Percentiles rank a stretch among this genome's conserved stretches.
Conservation (phyloP, 176 grass and related monocot genomes). For the Oryza meridionalis region DNA sequence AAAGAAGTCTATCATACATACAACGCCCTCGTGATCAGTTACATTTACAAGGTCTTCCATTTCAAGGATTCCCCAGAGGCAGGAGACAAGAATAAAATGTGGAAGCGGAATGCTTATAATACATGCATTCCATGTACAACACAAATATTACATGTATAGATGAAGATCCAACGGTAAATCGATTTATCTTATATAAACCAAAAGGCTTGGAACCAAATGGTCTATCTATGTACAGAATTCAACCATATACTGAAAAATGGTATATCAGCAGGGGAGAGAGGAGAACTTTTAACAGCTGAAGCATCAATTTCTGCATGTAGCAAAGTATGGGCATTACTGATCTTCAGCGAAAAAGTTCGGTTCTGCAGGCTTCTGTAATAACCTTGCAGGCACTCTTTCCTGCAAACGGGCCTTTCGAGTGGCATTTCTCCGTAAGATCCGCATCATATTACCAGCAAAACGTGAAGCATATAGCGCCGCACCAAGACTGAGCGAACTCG, state of each 20-base stretch:
- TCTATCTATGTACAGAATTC: conserved; percentile 48
- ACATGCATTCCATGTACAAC: conserved; percentile 8
- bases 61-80: not conserved
- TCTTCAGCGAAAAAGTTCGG: conserved; percentile 79
- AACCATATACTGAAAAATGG: conserved; percentile 18
- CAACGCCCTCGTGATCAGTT: not conserved
- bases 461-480: conserved; percentile 78
- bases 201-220: conserved; percentile 4
- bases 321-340: conserved; percentile 28
- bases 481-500: conserved; percentile 66
- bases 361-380: conserved; percentile 87
- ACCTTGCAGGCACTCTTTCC: conserved; percentile 68
- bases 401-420: conserved; percentile 74
- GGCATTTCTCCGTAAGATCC: conserved; percentile 61
- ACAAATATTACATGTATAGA: conserved; percentile 22
- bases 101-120: conserved; percentile 27
- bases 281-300: conserved; percentile 10
- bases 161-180: conserved; percentile 30
- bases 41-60: conserved; percentile 24
- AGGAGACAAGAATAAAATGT: conserved; percentile 16
- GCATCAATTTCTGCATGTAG: conserved; percentile 20
- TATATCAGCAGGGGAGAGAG: not conserved
- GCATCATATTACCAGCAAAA: conserved; percentile 83
- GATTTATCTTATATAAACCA: conserved; percentile 31
- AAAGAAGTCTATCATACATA: not conserved